These are phyloP conservation scores for Cystofilobasidium macerans DNA, from an alignment of 768 basidiomycete species.

Conservation along the genomic window DNA sequence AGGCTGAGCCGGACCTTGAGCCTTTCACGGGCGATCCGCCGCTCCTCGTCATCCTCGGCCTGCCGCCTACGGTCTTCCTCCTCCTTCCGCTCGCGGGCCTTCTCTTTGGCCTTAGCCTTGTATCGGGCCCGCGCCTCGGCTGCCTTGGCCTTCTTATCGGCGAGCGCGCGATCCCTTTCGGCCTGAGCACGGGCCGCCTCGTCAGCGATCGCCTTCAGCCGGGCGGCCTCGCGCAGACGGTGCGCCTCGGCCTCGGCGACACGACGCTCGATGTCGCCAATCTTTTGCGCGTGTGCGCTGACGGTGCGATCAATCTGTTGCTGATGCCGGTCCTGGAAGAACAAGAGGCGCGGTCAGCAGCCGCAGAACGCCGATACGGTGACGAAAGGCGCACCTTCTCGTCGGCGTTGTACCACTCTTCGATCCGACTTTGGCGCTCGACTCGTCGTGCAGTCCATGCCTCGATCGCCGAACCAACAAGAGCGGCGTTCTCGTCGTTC, in stretches of 20 bases:
- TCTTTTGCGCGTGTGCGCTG: neutral
- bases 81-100: neutral
- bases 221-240: neutral
- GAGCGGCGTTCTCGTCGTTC: neutral
- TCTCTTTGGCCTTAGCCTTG: slow-evolving; percentile 9
- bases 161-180: neutral
- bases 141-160: slow-evolving; percentile 9
- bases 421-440: neutral
- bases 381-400: neutral
- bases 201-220: neutral
- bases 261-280: neutral
- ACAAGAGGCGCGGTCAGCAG: too few relatives aligned
- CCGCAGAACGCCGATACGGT: too few relatives aligned
- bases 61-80: slow-evolving; percentile 1
- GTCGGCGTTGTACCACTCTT: neutral
- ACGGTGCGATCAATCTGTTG: neutral
- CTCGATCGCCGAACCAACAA: neutral
- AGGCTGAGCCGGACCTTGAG: neutral
- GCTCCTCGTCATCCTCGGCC: neutral
- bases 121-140: slow-evolving; percentile 7
- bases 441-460: neutral
- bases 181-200: neutral
- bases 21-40: neutral
- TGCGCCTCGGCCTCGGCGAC: neutral
- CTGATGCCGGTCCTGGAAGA: neutral